Base-by-base conservation (phyloP, 345 rosid species). In the Lumnitzera racemosa region DNA sequence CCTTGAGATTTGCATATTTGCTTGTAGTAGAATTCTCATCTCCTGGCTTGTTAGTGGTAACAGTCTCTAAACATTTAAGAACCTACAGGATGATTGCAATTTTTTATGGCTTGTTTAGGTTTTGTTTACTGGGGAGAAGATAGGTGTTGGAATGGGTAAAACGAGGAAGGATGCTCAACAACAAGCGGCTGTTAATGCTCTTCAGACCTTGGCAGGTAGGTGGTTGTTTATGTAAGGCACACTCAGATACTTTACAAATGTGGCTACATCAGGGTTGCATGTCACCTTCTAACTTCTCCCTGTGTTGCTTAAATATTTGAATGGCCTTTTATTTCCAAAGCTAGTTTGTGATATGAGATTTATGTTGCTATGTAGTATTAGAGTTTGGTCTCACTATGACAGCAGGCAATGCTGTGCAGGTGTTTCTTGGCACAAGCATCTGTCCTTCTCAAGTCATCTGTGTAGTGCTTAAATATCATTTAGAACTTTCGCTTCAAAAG, bases 91-190 rank as follows among this genome's bases (percentile, higher is more conserved):
- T 50, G 49, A 4, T 13, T 1, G 16, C 60, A 36, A 47, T 65
- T 58, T 50, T 55, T 14, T 49, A 62, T 58, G 20, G 24, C 62
- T 69, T 46, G 46, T 63, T 55, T 66, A 94, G 97, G 99, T 86
- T 63, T 73, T 84, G 63, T 92, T 89, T 73, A 74, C 90, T 27
- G 96, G 97, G 15, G 99, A 95, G 77, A 90, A 88, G 88, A 88
- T 95, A 63, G 98, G 83, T 72, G 83, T 70, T 82, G 99, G 99
- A 61, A 88, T 95, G 98, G 99, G 91, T 47, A 95, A 83, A 80
- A 95, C 98, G 17, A 79, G 89, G 80, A 88, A 84, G 74, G 96
- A 90, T 76, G 98, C 99, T 51, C 96, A 90, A 70, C 99, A 88
- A 59, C 91, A 84, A 81, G 99, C 98, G 15, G 96, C 99, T 58